phyloP scores from a whole-genome alignment of 2,329 filamentous ascomycete genomes.

The Aspergillus niger region DNA sequence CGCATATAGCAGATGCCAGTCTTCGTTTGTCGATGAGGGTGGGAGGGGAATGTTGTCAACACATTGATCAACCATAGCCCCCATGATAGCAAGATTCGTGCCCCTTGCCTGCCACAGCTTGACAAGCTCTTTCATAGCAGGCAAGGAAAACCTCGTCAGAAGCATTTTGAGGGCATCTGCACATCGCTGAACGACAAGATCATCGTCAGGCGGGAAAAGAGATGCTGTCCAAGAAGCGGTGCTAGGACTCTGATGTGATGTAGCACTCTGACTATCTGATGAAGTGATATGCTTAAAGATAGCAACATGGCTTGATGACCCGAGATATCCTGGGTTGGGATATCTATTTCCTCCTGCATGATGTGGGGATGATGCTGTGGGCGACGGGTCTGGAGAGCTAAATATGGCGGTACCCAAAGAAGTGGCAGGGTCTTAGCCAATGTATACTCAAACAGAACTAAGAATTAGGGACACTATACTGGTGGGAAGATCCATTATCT shows the following conservation, averaged over 20 bases:
- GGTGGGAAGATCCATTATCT: no score
- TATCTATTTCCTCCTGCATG: constrained; percentile 18
- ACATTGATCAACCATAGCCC: constrained; percentile 13
- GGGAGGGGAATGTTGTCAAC: neutral
- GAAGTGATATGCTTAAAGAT: constrained; percentile 30
- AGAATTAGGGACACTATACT: no score
- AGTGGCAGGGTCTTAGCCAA: no score
- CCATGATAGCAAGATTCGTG: constrained; percentile 28
- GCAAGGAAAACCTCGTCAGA: constrained; percentile 22
- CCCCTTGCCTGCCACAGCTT: constrained; percentile 30
- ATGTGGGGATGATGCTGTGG: constrained; percentile 5
- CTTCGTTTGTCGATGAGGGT: neutral
- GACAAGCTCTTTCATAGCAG: constrained; percentile 17
- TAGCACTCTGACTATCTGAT: constrained; percentile 16
- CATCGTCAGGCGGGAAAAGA: constrained; percentile 18
- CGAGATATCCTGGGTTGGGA: constrained; percentile 33
- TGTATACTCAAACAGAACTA: no score
- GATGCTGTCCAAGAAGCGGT: neutral
- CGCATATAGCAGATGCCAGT: constrained; percentile 5
- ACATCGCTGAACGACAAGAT: constrained; percentile 26
- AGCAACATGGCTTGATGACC: constrained; percentile 31
- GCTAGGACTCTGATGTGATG: constrained; percentile 4
- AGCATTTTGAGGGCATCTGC: constrained; percentile 30
- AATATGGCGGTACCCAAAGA: no score
- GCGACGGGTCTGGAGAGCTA: neutral